Evolutionary conservation across 345 rosid species (phyloP).

Genomic region (Erucastrum elatum): DNA sequence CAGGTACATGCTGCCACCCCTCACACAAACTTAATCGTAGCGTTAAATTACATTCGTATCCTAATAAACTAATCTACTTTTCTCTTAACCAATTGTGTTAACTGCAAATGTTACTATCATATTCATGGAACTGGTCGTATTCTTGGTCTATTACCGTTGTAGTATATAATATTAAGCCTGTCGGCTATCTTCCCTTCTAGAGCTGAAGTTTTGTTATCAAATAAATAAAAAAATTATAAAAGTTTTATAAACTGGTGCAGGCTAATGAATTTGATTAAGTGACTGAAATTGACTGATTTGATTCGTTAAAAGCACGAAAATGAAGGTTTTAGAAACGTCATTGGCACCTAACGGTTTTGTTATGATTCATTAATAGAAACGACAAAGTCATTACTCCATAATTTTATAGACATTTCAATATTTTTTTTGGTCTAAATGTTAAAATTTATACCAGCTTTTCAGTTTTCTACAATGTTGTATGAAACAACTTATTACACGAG

Average conservation of each 20-base stretch:
- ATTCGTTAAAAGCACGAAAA: conserved; percentile 32
- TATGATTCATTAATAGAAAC: conserved; percentile 10
- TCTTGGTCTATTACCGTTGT: not conserved
- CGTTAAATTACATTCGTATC: not conserved
- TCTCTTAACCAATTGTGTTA: not conserved
- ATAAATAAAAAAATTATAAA: not conserved
- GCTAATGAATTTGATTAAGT: conserved; percentile 15
- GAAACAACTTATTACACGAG: no score
- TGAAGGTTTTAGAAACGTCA: conserved; percentile 29
- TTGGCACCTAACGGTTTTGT: conserved; percentile 37
- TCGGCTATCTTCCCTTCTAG: conserved; percentile 9
- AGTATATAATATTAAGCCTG: not conserved
- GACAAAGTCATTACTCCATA: conserved; percentile 21
- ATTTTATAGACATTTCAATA: not conserved
- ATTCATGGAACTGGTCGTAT: not conserved
- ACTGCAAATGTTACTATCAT: not conserved
- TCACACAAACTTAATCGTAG: no score
- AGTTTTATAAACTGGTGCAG: not conserved
- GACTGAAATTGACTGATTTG: conserved; percentile 34
- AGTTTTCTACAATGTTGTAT: no score
- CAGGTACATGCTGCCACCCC: no score
- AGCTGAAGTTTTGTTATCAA: conserved; percentile 14
- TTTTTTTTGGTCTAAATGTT: not conserved
- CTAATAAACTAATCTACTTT: not conserved
- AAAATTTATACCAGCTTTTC: no score